A percentile compares a stretch with the other conserved stretches of the same genome.
Evolutionary conservation across 73 alveolate species (phyloP).

Genomic region (Paramecium pentaurelia): DNA sequence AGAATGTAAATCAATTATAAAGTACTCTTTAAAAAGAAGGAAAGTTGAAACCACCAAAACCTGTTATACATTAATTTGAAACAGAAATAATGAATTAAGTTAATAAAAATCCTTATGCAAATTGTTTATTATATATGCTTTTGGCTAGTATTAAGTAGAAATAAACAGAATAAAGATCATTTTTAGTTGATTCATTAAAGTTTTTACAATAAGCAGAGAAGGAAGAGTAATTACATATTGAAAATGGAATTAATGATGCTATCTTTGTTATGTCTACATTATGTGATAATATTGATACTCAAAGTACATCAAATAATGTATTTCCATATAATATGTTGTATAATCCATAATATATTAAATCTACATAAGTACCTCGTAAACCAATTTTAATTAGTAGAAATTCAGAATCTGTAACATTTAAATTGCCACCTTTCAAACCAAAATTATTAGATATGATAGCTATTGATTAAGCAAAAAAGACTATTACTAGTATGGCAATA

Average conservation of each 20-base stretch:
- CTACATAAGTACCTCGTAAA: conserved; percentile 68
- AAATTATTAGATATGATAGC: conserved; percentile 38
- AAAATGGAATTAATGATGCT: conserved; percentile 66
- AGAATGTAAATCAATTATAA: conserved; percentile 79
- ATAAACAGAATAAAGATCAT: conserved; percentile 65
- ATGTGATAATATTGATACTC: conserved; percentile 57
- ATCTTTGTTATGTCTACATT: conserved; percentile 68
- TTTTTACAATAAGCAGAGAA: conserved; percentile 68
- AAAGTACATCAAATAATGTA: conserved; percentile 58
- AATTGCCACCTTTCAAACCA: conserved; percentile 77
- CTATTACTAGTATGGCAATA: conserved; percentile 71
- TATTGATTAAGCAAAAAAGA: conserved; percentile 70
- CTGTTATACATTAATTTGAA: conserved; percentile 74
- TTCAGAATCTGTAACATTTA: conserved; percentile 70
- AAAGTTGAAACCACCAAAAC: conserved; percentile 88
- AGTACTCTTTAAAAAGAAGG: conserved; percentile 91
- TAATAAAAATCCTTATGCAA: conserved; percentile 70
- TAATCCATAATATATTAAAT: conserved; percentile 65
- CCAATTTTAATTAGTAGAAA: conserved; percentile 75
- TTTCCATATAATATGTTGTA: conserved; percentile 69
- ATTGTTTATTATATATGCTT: conserved; percentile 68
- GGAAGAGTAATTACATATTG: conserved; percentile 63
- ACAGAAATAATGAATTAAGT: conserved; percentile 64
- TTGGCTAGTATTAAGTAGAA: conserved; percentile 70
- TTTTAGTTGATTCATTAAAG: conserved; percentile 65